Conservation (phyloP, 2,329 filamentous ascomycete genomes). For the Fusarium fujikuroi region DNA sequence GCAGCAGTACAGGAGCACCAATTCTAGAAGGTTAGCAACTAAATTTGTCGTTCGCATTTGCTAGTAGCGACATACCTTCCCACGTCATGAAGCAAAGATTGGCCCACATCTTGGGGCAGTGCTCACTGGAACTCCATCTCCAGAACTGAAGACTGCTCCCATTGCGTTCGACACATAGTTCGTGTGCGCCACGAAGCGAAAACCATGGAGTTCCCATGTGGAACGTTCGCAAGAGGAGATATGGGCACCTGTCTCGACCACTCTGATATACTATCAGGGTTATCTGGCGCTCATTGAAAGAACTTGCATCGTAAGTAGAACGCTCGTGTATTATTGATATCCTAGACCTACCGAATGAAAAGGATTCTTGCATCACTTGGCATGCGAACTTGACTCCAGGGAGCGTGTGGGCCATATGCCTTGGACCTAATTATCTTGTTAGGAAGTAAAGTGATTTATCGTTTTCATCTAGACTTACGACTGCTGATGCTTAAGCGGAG, state of each 20-base stretch:
- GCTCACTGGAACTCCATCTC: slow-evolving; percentile 60
- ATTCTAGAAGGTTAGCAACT: slow-evolving; percentile 54
- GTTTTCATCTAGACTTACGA: slow-evolving; percentile 38
- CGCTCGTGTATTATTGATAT: not conserved
- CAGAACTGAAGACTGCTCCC: slow-evolving; percentile 61
- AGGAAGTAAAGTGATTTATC: not conserved
- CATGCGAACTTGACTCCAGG: slow-evolving; percentile 57
- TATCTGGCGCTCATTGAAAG: slow-evolving; percentile 66
- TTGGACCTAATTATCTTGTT: slow-evolving; percentile 52
- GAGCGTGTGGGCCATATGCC: slow-evolving; percentile 58
- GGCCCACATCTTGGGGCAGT: slow-evolving; percentile 63
- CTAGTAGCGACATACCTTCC: slow-evolving; percentile 60
- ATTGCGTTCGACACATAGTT: slow-evolving; percentile 63
- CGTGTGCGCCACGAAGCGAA: slow-evolving; percentile 63
- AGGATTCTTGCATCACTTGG: slow-evolving; percentile 61
- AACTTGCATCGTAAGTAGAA: slow-evolving; percentile 49
- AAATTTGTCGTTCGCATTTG: no score
- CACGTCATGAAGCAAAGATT: slow-evolving; percentile 67
- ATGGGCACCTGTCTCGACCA: slow-evolving; percentile 55
- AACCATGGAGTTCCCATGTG: slow-evolving; percentile 56
- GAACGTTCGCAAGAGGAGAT: slow-evolving; percentile 59
- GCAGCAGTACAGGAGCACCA: slow-evolving; percentile 68
- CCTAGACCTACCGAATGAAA: slow-evolving; percentile 60
- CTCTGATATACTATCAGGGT: slow-evolving; percentile 65
- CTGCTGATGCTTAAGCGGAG: slow-evolving; percentile 57